Conservation (phyloP, 805 yeast species). For the Jamesozyma hellenica region DNA sequence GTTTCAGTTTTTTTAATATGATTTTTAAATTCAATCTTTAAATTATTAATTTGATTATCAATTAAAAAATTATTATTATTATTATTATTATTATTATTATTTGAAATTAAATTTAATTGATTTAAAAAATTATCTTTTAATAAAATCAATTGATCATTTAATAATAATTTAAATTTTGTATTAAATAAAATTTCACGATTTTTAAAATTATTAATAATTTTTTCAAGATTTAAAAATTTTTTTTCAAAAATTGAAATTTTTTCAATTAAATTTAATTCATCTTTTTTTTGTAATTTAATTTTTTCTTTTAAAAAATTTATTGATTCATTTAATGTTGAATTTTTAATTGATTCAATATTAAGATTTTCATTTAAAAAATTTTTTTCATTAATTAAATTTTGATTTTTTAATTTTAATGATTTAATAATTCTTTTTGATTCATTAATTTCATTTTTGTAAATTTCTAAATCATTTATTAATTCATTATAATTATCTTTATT, state of each 20-base stretch:
- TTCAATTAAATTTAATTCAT: constrained; percentile 13
- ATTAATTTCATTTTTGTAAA: constrained; percentile 39
- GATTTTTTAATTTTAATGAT: constrained; percentile 31
- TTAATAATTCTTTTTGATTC: constrained; percentile 38
- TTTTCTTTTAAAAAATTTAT: constrained; percentile 20
- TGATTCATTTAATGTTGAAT: constrained; percentile 17
- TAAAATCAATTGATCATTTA: constrained; percentile 16
- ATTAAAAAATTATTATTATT: constrained; percentile 6
- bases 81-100: constrained; percentile 1
- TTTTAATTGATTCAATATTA: constrained; percentile 21
- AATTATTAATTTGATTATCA: constrained; percentile 10
- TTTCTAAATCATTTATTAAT: constrained; percentile 39
- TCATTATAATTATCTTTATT: constrained; percentile 50
- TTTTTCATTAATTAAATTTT: constrained; percentile 23
- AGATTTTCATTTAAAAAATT: constrained; percentile 19
- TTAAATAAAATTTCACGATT: constrained; percentile 15
- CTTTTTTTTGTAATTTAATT: constrained; percentile 16
- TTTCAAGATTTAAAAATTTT: constrained; percentile 14
- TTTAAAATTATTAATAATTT: constrained; percentile 14
- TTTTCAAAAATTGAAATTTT: constrained; percentile 18
- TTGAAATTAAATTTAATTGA: constrained; percentile 9
- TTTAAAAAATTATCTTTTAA: constrained; percentile 12
- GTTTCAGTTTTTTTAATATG: constrained; percentile 12
- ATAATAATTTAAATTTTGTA: constrained; percentile 14
- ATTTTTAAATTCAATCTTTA: constrained; percentile 13